Evolutionary conservation across 2,329 filamentous ascomycete genomes (phyloP).

Genomic region (Fusarium sp.): DNA sequence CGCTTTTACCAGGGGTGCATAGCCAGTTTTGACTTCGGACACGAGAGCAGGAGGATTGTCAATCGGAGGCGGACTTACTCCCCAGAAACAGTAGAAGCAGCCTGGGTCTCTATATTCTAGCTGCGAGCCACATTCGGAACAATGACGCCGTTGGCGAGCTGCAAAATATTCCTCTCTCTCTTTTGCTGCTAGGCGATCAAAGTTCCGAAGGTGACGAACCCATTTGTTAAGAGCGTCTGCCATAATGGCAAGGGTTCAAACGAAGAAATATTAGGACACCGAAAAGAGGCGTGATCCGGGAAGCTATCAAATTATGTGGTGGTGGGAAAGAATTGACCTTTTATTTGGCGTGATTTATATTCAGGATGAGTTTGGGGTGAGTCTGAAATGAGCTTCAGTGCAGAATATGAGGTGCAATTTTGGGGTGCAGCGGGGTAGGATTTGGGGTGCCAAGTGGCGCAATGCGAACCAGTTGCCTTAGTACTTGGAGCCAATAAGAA

Average conservation of each 20-base stretch:
- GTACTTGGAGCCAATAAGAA: not conserved
- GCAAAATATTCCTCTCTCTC: too few relatives aligned
- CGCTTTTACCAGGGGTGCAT: not conserved
- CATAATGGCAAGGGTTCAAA: too few relatives aligned
- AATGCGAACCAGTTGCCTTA: not conserved
- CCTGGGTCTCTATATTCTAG: too few relatives aligned
- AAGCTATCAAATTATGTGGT: accelerated
- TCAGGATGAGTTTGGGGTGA: accelerated
- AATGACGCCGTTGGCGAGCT: too few relatives aligned
- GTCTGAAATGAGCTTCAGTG: accelerated
- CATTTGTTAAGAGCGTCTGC: too few relatives aligned
- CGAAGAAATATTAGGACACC: too few relatives aligned
- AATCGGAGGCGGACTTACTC: too few relatives aligned
- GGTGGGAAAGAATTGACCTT: accelerated
- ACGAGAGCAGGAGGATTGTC: not conserved
- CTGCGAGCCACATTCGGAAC: too few relatives aligned
- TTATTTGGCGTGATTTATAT: accelerated
- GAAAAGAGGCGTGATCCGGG: accelerated
- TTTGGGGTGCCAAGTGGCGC: not conserved
- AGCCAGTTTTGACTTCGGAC: accelerated
- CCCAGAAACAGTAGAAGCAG: too few relatives aligned
- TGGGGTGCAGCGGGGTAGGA: not conserved
- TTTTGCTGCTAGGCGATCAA: too few relatives aligned
- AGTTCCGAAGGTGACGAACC: too few relatives aligned
- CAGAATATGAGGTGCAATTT: not conserved